These are phyloP conservation scores for Wilhelminamyces savonicus DNA, from an alignment of 805 yeast genomes.

Conservation along the genomic window DNA sequence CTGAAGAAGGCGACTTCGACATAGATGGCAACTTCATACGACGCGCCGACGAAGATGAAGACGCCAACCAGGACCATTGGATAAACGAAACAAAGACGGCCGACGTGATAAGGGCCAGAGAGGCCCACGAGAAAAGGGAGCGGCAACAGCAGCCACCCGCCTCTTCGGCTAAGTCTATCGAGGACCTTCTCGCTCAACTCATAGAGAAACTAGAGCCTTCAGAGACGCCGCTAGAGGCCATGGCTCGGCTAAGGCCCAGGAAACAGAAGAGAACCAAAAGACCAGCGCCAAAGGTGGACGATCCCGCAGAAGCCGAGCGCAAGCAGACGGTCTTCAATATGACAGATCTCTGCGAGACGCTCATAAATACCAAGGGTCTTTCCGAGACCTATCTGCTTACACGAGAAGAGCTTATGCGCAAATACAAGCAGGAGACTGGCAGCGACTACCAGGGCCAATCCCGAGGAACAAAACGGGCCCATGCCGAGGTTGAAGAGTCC, in stretches of 20 bases:
- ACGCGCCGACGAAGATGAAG: constrained; percentile 21
- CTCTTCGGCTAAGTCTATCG: constrained; percentile 6
- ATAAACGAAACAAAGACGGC: constrained; percentile 23
- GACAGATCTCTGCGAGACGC: constrained; percentile 43
- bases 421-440: constrained; percentile 40
- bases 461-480: constrained; percentile 14
- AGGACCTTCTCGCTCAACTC: constrained; percentile 17
- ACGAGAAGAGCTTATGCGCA: constrained; percentile 49
- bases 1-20: constrained; percentile 55
- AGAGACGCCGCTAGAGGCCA: constrained; percentile 54
- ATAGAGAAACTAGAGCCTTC: constrained; percentile 47
- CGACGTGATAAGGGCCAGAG: constrained; percentile 39
- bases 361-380: constrained; percentile 36
- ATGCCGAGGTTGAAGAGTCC: background rate
- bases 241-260: constrained; percentile 33
- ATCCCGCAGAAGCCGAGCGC: constrained; percentile 11
- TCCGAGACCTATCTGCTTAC: constrained; percentile 45
- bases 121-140: constrained; percentile 26
- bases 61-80: constrained; percentile 24
- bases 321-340: constrained; percentile 24
- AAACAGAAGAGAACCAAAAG: constrained; percentile 11
- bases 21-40: constrained; percentile 52
- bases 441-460: constrained; percentile 12
- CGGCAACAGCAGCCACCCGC: too few species aligned
- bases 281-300: constrained; percentile 2